Evolutionary conservation across 2,329 filamentous ascomycete species (phyloP), one percentile per base, ranked within the genome.

Genomic region (Ophiocordyceps australis): DNA sequence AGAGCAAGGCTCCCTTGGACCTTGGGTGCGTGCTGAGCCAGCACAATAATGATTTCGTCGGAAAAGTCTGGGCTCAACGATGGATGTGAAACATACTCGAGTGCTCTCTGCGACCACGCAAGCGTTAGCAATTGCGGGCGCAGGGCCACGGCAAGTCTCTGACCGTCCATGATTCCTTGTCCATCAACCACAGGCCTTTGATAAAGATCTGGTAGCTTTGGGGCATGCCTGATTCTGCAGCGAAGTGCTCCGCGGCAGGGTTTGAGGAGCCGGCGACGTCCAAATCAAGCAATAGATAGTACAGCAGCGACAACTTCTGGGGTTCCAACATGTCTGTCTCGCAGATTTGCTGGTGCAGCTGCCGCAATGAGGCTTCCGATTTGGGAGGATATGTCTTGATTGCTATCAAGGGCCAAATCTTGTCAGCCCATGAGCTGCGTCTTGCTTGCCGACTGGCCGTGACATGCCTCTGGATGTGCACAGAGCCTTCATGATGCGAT

Each of bases 271-370:
- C 57, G 16, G 54, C 49, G 20, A 56, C 50, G 39, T 75, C 67
- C 42, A 76, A 67, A 45, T 91, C 80, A 40, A 81, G 74, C 4
- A 91, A 62, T 20, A 91, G 57, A 46, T 91, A 92, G 57, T 80
- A 91, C 35, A 91, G 59, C 24, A 89, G 63, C 12, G 81, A 80
- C 36, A 83, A 70, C 47, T 85, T 85, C 53, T 85, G 74, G 46
- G 85, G 76, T 28, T 68, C 60, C 7, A 74, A 65, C 37, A 75
- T 70, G 25, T 55, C 56, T 28, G 55, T 67, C 15, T 69, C 61
- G 45, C 73, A 65, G 34, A 92, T 73, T 31, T 72, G 67, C 32
- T 70, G 57, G 49, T 85, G 74, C 5, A 91, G 61, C 20, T 68
- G 65, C 36, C 69, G 66, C 17, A 91, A 61, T 22, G 71, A 67